Evolutionary conservation across 208 protist species (phyloP).

Genomic region (Naegleria lovaniensis): DNA sequence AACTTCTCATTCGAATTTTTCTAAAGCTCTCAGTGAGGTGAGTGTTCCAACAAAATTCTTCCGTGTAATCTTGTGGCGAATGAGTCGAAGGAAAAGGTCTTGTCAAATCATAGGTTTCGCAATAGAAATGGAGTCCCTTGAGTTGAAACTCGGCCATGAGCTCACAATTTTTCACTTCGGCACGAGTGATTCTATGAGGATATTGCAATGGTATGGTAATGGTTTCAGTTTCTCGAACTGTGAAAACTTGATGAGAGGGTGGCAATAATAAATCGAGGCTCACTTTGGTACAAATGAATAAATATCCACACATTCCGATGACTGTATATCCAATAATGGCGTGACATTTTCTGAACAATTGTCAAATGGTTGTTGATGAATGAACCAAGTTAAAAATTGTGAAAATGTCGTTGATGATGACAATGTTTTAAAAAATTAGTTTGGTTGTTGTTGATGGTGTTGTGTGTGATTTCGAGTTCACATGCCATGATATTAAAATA

Average conservation of each 20-base stretch:
- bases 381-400: too few relatives aligned
- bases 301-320: neutral
- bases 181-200: slow-evolving; percentile 10
- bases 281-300: slow-evolving; percentile 41
- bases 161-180: slow-evolving; percentile 41
- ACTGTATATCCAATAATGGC: slow-evolving; percentile 26
- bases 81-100: slow-evolving; percentile 45
- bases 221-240: slow-evolving; percentile 14
- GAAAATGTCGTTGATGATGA: too few relatives aligned
- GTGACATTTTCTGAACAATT: slow-evolving; percentile 22
- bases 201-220: slow-evolving; percentile 13
- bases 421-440: too few relatives aligned
- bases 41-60: slow-evolving; percentile 56
- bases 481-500: too few relatives aligned
- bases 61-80: slow-evolving; percentile 20
- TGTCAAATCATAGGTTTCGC: slow-evolving; percentile 54
- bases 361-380: too few relatives aligned
- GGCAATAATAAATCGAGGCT: slow-evolving; percentile 41
- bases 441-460: too few relatives aligned
- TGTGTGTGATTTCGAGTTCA: too few relatives aligned
- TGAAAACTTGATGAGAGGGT: slow-evolving; percentile 33
- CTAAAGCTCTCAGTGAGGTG: slow-evolving; percentile 47
- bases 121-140: slow-evolving; percentile 56
- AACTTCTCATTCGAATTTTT: slow-evolving; percentile 34
- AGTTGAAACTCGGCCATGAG: slow-evolving; percentile 45